Percentiles rank a stretch among this genome's conserved stretches.
phyloP scores from a whole-genome alignment of 192 early-diverging fungal species.

The Dissophora globulifera region DNA sequence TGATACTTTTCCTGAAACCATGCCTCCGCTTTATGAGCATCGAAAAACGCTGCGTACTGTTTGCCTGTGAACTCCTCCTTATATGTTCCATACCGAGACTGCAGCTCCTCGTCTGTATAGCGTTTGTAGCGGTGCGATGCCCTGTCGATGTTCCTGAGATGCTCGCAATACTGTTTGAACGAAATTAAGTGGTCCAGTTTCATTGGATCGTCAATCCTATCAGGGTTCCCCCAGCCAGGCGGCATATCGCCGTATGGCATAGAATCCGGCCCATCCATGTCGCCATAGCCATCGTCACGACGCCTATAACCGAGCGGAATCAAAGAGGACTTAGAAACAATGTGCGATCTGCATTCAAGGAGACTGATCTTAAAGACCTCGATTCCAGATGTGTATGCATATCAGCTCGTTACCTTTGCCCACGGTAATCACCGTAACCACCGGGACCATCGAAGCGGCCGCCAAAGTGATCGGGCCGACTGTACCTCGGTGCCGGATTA shows the following conservation, averaged over 20 bases:
- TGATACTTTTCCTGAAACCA: conserved; percentile 97
- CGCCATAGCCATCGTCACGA: conserved; percentile 50
- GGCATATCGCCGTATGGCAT: conserved; percentile 46
- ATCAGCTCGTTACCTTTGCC: conserved; percentile 33
- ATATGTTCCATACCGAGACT: conserved; percentile 84
- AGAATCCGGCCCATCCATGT: conserved; percentile 55
- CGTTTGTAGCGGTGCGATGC: conserved; percentile 65
- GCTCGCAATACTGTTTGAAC: conserved; percentile 79
- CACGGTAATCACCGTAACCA: conserved; percentile 55
- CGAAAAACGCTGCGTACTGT: conserved; percentile 79
- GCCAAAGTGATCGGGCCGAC: conserved; percentile 46
- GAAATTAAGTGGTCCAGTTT: conserved; percentile 81
- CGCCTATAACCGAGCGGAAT: conserved; percentile 5
- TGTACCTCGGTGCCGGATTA: conserved; percentile 66
- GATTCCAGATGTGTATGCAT: not conserved
- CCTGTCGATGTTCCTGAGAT: conserved; percentile 60
- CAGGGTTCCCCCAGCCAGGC: conserved; percentile 46
- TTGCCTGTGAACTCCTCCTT: conserved; percentile 78
- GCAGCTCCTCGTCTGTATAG: conserved; percentile 82
- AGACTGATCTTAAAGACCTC: too few relatives aligned
- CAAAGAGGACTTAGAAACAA: not conserved
- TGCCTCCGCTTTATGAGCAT: conserved; percentile 79
- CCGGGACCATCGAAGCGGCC: conserved; percentile 52
- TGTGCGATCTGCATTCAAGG: not conserved
- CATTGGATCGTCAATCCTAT: conserved; percentile 72